Evolutionary conservation across 2,329 filamentous ascomycete genomes (phyloP).

Genomic region (Parastagonospora avenae): DNA sequence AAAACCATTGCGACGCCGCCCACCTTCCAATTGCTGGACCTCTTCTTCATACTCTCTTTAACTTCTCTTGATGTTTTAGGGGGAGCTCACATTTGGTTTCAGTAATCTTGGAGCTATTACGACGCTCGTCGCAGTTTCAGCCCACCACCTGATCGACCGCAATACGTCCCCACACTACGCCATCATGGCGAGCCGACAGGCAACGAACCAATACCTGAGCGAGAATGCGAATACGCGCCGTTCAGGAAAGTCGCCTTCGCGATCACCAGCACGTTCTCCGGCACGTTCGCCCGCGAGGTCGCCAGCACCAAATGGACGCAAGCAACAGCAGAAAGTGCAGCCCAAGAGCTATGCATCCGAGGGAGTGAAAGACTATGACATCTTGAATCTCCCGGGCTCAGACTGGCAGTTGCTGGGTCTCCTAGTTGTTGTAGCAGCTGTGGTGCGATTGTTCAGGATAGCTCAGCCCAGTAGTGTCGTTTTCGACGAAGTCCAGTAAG

Average conservation of each 20-base stretch:
- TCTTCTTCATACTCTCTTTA: constrained; percentile 45
- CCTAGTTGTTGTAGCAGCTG: constrained; percentile 75
- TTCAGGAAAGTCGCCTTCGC: constrained; percentile 43
- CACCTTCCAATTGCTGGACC: constrained; percentile 26
- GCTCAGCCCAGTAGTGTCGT: constrained; percentile 96
- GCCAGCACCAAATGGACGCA: constrained; percentile 29
- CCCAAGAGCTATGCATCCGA: constrained; percentile 71
- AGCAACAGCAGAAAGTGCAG: constrained; percentile 44
- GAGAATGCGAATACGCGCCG: constrained; percentile 40
- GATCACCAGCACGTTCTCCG: constrained; percentile 35
- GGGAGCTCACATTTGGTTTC: constrained; percentile 9
- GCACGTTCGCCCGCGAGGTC: constrained; percentile 15
- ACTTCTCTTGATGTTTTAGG: constrained; percentile 17
- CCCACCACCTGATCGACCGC: constrained; percentile 26
- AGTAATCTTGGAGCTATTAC: constrained; percentile 12
- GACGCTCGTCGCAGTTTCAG: constrained; percentile 17
- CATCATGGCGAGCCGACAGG: constrained; percentile 44
- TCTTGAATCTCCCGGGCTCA: constrained; percentile 80
- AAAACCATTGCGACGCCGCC: constrained; percentile 28
- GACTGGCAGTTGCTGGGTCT: constrained; percentile 80
- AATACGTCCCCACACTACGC: constrained; percentile 28
- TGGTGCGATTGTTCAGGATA: constrained; percentile 91
- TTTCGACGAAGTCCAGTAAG: constrained; percentile 98
- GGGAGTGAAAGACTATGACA: constrained; percentile 85
- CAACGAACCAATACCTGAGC: constrained; percentile 35